Base-by-base conservation (phyloP, 2,329 filamentous ascomycete species). In the Hypomyces perniciosus region DNA sequence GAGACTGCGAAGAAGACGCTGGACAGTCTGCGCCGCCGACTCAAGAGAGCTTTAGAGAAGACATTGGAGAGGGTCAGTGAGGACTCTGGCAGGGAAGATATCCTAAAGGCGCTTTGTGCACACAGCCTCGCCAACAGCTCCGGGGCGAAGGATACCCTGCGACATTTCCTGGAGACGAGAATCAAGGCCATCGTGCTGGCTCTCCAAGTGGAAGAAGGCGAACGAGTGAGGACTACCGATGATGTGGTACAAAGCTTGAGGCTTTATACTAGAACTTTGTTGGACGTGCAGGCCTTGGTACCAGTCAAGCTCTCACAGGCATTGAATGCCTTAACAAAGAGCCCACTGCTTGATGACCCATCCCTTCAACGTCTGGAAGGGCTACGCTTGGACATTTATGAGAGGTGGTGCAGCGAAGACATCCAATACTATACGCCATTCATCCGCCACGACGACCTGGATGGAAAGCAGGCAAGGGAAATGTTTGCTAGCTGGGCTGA, bases 391-490 rank as follows among this genome's bases (percentile, higher is more conserved):
- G 90, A 96, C 62, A 71, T 93, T 8, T 83, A 89, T 61, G 82
- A 85, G 56, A 78, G 78, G 20, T 95, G 90, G 87, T 87, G 93
- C 55, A 79, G 86, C 13, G 83, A 90, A 6, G 89, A 95, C 54
- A 87, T 96, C 39, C 81, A 81, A 43, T 86, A 86, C 57, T 96
- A 95, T 63, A 92, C 84, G 1, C 91, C 91, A 0, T 96, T 90
- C 71, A 87, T 95, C 34, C 83, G 88, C 30, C 84, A 95, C 59
- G 88, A 91, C 57, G 87, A 93, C 57, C 67, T 88, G 4, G 79
- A 83, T 27, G 80, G 78, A 20, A 68, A 73, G 27, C 77, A 83
- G 54, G 80, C 81, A 1, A 75, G 77, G 39, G 77, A 81, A 2
- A 81, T 81, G 66, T 74, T 89, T 10, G 76, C 75, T 26, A 65